Conservation (phyloP, 306 rosid genomes). For the Cicer arietinum region DNA sequence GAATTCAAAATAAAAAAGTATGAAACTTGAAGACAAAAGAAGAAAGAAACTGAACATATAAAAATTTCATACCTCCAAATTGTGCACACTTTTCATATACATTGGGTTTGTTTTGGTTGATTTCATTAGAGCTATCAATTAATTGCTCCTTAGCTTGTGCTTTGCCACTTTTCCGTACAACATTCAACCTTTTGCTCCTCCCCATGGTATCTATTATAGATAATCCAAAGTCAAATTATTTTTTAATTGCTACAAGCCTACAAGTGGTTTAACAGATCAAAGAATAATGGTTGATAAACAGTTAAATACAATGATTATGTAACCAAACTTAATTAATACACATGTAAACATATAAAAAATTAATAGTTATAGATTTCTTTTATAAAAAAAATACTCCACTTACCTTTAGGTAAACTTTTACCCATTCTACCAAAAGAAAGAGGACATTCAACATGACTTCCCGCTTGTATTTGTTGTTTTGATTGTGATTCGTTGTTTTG, state of each 20-base stretch:
- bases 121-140: slow-evolving; percentile 8
- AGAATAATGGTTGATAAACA: slow-evolving; percentile 5
- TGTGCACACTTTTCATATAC: background rate
- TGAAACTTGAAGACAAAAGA: slow-evolving; percentile 17
- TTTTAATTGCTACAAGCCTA: background rate
- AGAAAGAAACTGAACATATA: background rate
- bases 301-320: slow-evolving; percentile 4
- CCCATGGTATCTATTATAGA: slow-evolving; percentile 7
- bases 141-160: background rate
- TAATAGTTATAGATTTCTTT: background rate
- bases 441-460: background rate
- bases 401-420: slow-evolving; percentile 3
- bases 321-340: background rate
- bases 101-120: background rate
- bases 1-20: background rate
- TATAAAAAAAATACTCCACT: background rate
- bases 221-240: background rate
- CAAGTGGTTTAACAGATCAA: background rate
- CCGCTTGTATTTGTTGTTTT: background rate
- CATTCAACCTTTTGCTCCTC: background rate
- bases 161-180: slow-evolving; percentile 6
- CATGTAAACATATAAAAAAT: background rate
- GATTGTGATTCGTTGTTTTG: background rate
- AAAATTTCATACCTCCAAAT: slow-evolving; percentile 4
- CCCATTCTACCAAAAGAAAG: background rate